Evolutionary conservation across 805 yeast genomes (phyloP).

Genomic region (Kregervanrija delftensis): DNA sequence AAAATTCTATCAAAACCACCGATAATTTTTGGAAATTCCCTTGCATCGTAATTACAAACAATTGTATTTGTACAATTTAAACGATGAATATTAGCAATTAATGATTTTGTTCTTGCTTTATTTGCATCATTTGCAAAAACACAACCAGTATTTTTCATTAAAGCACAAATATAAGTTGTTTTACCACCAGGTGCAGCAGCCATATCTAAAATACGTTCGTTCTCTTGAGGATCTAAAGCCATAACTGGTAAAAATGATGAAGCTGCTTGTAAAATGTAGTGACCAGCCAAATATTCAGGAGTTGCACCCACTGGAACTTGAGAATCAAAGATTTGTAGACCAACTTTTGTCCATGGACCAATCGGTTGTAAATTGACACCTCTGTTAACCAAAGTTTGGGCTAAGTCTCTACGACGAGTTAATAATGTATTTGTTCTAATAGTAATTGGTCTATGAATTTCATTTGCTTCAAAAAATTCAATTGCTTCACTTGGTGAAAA

Average conservation of each 20-base stretch:
- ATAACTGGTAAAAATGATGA: conserved; percentile 95
- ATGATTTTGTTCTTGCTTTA: conserved; percentile 91
- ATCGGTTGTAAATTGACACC: conserved; percentile 97
- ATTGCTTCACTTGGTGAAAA: conserved; percentile 94
- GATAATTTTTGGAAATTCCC: conserved; percentile 96
- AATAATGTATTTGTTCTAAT: conserved; percentile 96
- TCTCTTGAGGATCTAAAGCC: conserved; percentile 97
- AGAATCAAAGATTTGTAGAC: conserved; percentile 93
- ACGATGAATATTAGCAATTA: conserved; percentile 96
- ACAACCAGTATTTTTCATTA: conserved; percentile 97
- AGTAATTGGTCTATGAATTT: conserved; percentile 91
- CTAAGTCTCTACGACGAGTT: conserved; percentile 92
- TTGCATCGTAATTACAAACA: conserved; percentile 95
- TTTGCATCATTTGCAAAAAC: conserved; percentile 96
- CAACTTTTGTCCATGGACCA: conserved; percentile 97
- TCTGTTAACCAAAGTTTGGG: conserved; percentile 88
- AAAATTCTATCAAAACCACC: conserved; percentile 96
- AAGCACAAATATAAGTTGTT: conserved; percentile 87
- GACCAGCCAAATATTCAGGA: conserved; percentile 97
- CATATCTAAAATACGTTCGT: conserved; percentile 95
- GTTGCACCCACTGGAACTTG: conserved; percentile 99
- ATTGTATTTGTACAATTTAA: conserved; percentile 94
- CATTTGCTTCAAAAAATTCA: conserved; percentile 98
- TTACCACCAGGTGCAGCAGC: conserved; percentile 99
- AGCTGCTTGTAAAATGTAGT: conserved; percentile 96